These are phyloP conservation scores for Clonostachys byssicola DNA, from an alignment of 2,329 filamentous ascomycete species.

Conservation along the genomic window DNA sequence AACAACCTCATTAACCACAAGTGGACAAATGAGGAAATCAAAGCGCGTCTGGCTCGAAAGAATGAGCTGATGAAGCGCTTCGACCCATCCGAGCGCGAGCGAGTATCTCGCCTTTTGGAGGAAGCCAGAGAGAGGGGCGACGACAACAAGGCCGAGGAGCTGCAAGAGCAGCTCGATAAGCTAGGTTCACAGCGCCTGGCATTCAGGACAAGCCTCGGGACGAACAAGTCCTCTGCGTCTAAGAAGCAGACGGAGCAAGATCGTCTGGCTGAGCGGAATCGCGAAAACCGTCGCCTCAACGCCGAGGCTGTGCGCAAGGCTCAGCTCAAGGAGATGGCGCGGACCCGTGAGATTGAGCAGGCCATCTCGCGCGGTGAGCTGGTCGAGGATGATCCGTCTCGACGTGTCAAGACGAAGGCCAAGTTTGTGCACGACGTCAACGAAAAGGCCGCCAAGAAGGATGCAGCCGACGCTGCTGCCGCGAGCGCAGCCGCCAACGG, in stretches of 20 bases:
- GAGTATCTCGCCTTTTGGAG: conserved; percentile 60
- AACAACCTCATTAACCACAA: conserved; percentile 72
- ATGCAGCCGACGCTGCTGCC: conserved; percentile 43
- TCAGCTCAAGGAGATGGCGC: conserved; percentile 74
- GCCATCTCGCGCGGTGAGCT: conserved; percentile 61
- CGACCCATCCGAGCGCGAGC: conserved; percentile 63
- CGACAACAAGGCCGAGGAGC: conserved; percentile 45
- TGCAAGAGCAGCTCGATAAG: conserved; percentile 58
- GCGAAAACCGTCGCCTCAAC: conserved; percentile 78
- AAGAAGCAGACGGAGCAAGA: conserved; percentile 66
- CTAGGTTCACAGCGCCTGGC: conserved; percentile 68
- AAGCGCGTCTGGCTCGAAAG: conserved; percentile 70
- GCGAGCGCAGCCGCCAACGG: conserved; percentile 44
- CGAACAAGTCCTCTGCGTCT: conserved; percentile 43
- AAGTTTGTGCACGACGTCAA: conserved; percentile 65
- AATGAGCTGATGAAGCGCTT: conserved; percentile 63
- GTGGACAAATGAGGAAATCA: conserved; percentile 81
- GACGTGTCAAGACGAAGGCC: conserved; percentile 61
- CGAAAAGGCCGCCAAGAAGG: conserved; percentile 39
- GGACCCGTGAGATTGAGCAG: conserved; percentile 54
- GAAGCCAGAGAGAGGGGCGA: conserved; percentile 64
- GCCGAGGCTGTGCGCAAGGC: conserved; percentile 88
- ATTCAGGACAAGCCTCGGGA: conserved; percentile 61
- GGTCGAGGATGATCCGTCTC: conserved; percentile 52
- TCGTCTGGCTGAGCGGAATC: conserved; percentile 77